These are phyloP conservation scores for Allomyces macrogynus DNA, from an alignment of 192 early-diverging fungal species.

Conservation along the genomic window DNA sequence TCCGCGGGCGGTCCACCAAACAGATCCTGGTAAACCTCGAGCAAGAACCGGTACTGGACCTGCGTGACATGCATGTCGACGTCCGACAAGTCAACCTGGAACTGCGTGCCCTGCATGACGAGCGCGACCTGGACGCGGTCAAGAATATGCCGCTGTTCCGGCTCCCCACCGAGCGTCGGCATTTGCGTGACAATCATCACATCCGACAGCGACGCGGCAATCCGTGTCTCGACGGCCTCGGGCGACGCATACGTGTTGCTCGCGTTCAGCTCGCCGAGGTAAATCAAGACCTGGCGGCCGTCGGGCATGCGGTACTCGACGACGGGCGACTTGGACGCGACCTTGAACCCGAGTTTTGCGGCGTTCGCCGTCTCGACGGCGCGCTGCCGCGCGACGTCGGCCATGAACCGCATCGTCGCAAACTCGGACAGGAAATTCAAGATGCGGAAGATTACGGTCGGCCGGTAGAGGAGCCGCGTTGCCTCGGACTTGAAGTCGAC, in stretches of 20 bases:
- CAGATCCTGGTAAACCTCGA: conserved; percentile 22
- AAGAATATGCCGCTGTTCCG: conserved; percentile 47
- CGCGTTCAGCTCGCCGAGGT: conserved; percentile 58
- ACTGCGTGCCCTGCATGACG: conserved; percentile 33
- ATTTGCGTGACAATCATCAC: conserved; percentile 6
- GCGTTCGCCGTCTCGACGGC: conserved; percentile 55
- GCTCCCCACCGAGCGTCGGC: conserved; percentile 9
- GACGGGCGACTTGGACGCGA: conserved; percentile 66
- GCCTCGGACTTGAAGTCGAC: conserved; percentile 61
- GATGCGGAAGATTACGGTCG: conserved; percentile 47
- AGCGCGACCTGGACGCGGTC: conserved; percentile 68
- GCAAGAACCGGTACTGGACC: conserved; percentile 63
- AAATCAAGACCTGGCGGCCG: conserved; percentile 40
- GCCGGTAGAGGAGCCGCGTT: conserved; percentile 55
- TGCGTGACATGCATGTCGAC: conserved; percentile 57
- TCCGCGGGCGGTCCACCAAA: not conserved
- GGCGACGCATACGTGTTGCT: conserved; percentile 33
- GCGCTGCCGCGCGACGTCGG: conserved; percentile 72
- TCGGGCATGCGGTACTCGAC: conserved; percentile 51
- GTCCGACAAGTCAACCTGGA: conserved; percentile 46
- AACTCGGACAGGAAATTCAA: conserved; percentile 68
- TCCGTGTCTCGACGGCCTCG: not conserved
- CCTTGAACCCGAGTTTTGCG: conserved; percentile 65
- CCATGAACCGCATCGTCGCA: conserved; percentile 61
- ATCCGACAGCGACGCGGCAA: not conserved